These are phyloP conservation scores for Quercus parvula DNA, from an alignment of 306 rosid species.

Conservation along the genomic window DNA sequence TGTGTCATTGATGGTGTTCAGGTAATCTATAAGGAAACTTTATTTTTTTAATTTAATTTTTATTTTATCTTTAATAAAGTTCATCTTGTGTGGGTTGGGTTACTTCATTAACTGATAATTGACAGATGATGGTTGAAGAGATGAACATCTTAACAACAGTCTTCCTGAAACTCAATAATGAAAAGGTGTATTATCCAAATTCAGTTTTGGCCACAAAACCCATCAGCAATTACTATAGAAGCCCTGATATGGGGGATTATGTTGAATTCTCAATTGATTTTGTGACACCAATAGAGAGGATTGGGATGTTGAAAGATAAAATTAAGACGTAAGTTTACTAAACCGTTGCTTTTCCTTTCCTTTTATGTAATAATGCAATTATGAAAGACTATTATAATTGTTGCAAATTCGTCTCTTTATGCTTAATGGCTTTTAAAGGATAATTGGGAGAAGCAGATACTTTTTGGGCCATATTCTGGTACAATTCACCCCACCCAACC, in stretches of 20 bases:
- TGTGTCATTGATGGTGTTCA: slow-evolving; percentile 77
- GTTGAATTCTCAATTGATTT: slow-evolving; percentile 70
- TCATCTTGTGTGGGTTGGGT: not conserved
- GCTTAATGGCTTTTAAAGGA: not conserved
- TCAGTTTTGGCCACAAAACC: slow-evolving; percentile 77
- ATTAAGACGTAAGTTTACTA: slow-evolving; percentile 45
- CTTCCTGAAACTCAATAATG: slow-evolving; percentile 77
- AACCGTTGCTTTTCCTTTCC: not conserved
- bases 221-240: slow-evolving; percentile 82
- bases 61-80: not conserved
- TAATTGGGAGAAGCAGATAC: not conserved
- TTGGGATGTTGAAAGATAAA: slow-evolving; percentile 59
- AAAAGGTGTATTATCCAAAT: slow-evolving; percentile 89
- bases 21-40: slow-evolving; percentile 42
- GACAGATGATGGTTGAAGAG: slow-evolving; percentile 87
- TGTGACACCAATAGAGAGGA: slow-evolving; percentile 62
- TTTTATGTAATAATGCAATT: not conserved
- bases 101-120: slow-evolving; percentile 16
- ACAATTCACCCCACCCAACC: not conserved
- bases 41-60: not conserved
- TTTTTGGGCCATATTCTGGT: not conserved
- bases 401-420: not conserved
- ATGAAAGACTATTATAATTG: not conserved
- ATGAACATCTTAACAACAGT: slow-evolving; percentile 90
- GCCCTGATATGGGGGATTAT: slow-evolving; percentile 74